Percentiles rank a stretch among this genome's conserved stretches.
These are phyloP conservation scores for Monosporascus sp. DNA, from an alignment of 2,329 filamentous ascomycete species.

Conservation along the genomic window DNA sequence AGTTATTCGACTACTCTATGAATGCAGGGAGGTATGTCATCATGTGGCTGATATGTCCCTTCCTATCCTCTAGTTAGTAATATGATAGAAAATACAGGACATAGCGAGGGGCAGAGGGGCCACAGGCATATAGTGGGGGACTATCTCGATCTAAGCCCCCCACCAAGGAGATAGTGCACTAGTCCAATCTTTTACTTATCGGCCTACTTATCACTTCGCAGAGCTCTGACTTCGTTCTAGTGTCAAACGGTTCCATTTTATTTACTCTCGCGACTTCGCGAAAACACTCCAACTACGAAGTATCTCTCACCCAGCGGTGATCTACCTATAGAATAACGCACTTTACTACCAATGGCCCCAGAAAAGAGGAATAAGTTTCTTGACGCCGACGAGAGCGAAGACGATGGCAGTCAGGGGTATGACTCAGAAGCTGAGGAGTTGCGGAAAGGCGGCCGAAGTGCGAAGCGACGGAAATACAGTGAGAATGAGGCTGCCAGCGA, in stretches of 20 bases:
- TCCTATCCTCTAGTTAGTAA: too few species aligned
- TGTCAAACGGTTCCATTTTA: not conserved
- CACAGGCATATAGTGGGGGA: not conserved
- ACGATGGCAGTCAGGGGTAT: slow-evolving; percentile 54
- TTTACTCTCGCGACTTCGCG: not conserved
- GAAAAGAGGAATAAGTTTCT: slow-evolving; percentile 71
- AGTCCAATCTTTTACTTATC: not conserved
- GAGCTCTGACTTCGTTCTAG: not conserved
- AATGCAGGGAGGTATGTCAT: not conserved
- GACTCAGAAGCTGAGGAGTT: slow-evolving; percentile 63
- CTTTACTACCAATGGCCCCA: slow-evolving; percentile 47
- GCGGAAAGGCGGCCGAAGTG: slow-evolving; percentile 54
- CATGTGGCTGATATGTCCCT: not conserved
- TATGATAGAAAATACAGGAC: too few species aligned
- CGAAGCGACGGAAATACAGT: slow-evolving; percentile 44
- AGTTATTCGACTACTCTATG: not conserved
- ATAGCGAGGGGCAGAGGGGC: not conserved
- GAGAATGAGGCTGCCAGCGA: slow-evolving; percentile 12
- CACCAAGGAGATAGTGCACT: not conserved
- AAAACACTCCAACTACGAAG: not conserved
- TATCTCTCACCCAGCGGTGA: not conserved
- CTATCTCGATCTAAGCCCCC: not conserved
- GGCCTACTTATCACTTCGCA: not conserved
- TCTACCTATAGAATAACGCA: not conserved
- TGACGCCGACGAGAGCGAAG: slow-evolving; percentile 53